Evolutionary conservation across 257 asterid genomes (phyloP).

Genomic region (Cruciata laevipes): DNA sequence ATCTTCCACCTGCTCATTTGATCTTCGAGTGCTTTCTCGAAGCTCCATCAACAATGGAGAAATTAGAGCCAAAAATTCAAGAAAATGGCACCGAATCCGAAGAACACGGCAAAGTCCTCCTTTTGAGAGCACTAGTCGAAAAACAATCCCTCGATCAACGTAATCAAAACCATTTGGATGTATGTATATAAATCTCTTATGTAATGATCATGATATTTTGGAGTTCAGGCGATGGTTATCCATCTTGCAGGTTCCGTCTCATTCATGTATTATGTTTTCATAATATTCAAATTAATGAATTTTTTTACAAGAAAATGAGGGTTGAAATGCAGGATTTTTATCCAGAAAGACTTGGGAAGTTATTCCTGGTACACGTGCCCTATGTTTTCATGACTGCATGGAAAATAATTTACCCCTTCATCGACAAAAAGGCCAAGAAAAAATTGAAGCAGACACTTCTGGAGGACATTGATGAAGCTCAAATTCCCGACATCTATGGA

Average conservation of each 20-base stretch:
- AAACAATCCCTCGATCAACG: conserved; percentile 60
- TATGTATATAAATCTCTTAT: too few species aligned
- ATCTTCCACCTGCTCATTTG: too few species aligned
- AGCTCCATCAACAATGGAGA: background rate
- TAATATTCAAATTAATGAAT: background rate
- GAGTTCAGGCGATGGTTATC: conserved; percentile 44
- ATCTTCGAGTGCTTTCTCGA: background rate
- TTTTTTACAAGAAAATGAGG: background rate
- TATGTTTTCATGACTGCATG: conserved; percentile 52
- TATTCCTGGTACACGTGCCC: conserved; percentile 51
- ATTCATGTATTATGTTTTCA: background rate
- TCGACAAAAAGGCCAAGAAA: conserved; percentile 66
- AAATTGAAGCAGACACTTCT: conserved; percentile 40
- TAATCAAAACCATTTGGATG: background rate
- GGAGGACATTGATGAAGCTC: conserved; percentile 62
- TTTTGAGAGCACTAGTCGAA: conserved; percentile 41
- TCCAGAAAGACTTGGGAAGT: conserved; percentile 80
- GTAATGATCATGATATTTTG: too few species aligned
- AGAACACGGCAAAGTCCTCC: conserved; percentile 20
- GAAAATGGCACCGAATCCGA: conserved; percentile 5
- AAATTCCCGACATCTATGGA: conserved; percentile 75
- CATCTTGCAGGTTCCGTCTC: conserved; percentile 47
- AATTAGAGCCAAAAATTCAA: conserved; percentile 1
- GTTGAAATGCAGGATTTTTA: conserved; percentile 47
- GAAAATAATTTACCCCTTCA: conserved; percentile 64